A percentile compares a stretch with the other conserved stretches of the same genome.
Conservation (phyloP, 176 grass and related monocot species). For the Oryza longistaminata region DNA sequence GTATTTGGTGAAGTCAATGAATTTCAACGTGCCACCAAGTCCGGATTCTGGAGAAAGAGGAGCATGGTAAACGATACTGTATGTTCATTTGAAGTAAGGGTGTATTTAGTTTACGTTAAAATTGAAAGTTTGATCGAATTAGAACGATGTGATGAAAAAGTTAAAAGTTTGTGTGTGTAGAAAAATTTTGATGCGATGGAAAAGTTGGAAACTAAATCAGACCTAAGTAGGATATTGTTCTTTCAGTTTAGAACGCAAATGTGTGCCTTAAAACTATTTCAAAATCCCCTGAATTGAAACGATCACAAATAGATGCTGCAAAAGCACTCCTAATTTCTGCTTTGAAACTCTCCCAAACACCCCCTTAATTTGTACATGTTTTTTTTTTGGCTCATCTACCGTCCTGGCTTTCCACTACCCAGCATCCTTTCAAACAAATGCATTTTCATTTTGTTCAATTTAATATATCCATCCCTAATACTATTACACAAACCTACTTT, state of each 20-base stretch:
- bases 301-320: neutral
- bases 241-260: neutral
- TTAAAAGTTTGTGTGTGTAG: too few relatives aligned
- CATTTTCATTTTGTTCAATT: neutral
- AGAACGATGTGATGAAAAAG: too few relatives aligned
- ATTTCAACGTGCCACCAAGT: slow-evolving; percentile 43
- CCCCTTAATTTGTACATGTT: too few relatives aligned
- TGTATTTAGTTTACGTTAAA: too few relatives aligned
- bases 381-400: neutral
- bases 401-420: too few relatives aligned
- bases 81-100: neutral
- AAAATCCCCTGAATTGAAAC: neutral
- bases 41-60: neutral
- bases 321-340: neutral
- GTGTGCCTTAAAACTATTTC: neutral
- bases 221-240: neutral
- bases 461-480: too few relatives aligned
- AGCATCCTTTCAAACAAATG: neutral
- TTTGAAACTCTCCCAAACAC: too few relatives aligned
- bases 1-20: neutral
- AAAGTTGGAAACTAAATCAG: too few relatives aligned
- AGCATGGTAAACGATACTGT: neutral
- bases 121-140: too few relatives aligned
- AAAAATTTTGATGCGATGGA: too few relatives aligned
- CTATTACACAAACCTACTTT: neutral